Evolutionary conservation across 2,329 filamentous ascomycete species (phyloP).

Genomic region (Emergomyces orientalis): DNA sequence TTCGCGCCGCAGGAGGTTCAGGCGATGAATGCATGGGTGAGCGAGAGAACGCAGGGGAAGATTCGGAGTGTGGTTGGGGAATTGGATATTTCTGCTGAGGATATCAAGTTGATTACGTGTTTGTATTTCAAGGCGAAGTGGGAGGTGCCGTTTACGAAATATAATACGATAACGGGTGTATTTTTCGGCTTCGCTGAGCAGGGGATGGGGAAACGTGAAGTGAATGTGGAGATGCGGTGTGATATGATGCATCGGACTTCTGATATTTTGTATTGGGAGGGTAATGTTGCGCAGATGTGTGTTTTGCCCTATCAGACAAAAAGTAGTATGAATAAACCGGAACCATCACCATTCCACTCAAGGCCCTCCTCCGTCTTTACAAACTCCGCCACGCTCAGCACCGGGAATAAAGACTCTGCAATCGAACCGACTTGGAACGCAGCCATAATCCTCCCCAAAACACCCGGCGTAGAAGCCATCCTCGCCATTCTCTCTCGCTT

Average conservation of each 20-base stretch:
- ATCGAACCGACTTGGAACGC: constrained; percentile 6
- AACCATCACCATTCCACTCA: not conserved
- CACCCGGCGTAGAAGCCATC: not conserved
- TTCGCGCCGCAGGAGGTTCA: not conserved
- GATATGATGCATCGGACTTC: constrained; percentile 4
- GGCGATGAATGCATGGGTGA: constrained; percentile 8
- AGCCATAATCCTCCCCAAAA: constrained; percentile 11
- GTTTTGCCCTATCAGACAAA: constrained; percentile 7
- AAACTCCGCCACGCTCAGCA: not conserved
- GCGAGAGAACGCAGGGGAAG: constrained; percentile 2
- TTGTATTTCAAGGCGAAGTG: constrained; percentile 11
- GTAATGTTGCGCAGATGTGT: constrained; percentile 9
- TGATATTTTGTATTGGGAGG: constrained; percentile 8
- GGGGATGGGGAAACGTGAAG: not conserved
- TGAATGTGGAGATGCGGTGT: not conserved
- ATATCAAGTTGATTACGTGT: constrained; percentile 7
- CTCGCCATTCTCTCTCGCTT: constrained; percentile 5
- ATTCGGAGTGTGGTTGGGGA: constrained; percentile 1
- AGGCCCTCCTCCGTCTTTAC: not conserved
- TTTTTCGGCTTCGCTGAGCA: constrained; percentile 2
- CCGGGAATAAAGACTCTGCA: not conserved
- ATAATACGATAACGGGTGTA: not conserved
- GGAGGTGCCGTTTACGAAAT: constrained; percentile 4
- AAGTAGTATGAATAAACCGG: not conserved
- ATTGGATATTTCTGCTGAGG: not conserved